phyloP scores from a whole-genome alignment of 805 yeast genomes.

The Schizosaccharomyces japonicus region DNA sequence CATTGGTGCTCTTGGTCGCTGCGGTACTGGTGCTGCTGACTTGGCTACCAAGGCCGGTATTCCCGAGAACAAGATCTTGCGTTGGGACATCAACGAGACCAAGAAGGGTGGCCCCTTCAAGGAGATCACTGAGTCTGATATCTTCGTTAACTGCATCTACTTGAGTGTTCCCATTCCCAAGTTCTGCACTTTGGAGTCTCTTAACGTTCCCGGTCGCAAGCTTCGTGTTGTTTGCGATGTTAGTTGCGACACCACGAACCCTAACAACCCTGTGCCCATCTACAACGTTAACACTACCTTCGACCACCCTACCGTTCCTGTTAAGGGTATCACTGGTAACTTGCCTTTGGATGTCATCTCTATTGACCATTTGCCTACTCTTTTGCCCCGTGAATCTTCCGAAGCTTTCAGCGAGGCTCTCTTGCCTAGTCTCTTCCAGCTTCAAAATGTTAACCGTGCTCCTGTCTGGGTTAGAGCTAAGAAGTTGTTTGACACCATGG shows the following conservation, averaged over 20 bases:
- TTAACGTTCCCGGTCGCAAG: conserved; percentile 46
- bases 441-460: conserved; percentile 58
- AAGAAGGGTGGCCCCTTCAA: conserved; percentile 90
- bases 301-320: conserved; percentile 70
- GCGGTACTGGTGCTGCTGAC: conserved; percentile 92
- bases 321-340: conserved; percentile 40
- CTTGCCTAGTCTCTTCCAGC: conserved; percentile 65
- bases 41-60: conserved; percentile 62
- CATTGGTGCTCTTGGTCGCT: conserved; percentile 95
- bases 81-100: conserved; percentile 97
- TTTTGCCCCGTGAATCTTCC: conserved; percentile 91
- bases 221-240: conserved; percentile 89
- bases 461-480: conserved; percentile 87
- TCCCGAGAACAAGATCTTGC: conserved; percentile 57
- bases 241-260: conserved; percentile 95
- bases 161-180: conserved; percentile 85
- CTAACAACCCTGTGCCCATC: conserved; percentile 92
- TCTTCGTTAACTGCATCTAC: conserved; percentile 90
- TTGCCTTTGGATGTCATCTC: conserved; percentile 63
- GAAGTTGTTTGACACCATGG: conserved; percentile 61
- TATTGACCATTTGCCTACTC: conserved; percentile 86
- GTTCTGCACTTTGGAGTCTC: conserved; percentile 44
- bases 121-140: conserved; percentile 70
- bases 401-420: conserved; percentile 74
- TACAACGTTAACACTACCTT: conserved; percentile 77